Evolutionary conservation across 106 monocot species (phyloP).

Genomic region (Acorus gramineus): DNA sequence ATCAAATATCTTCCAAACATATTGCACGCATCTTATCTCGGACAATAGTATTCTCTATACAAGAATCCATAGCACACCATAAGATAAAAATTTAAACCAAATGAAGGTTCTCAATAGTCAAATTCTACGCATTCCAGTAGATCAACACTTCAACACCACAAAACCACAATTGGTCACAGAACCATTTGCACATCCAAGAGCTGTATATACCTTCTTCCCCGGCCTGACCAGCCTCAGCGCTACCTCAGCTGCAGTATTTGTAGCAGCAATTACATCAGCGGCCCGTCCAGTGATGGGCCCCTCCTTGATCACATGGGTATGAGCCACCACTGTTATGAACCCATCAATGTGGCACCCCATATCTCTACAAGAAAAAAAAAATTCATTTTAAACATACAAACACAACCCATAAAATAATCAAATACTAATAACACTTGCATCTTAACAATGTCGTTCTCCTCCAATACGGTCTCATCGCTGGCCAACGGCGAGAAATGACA

Average conservation of each 20-base stretch:
- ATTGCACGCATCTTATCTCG: too few relatives aligned
- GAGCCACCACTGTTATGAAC: conserved; percentile 31
- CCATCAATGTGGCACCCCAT: conserved; percentile 36
- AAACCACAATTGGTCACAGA: too few relatives aligned
- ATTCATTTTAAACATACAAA: background rate
- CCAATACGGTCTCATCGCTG: conserved; percentile 61
- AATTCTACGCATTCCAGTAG: too few relatives aligned
- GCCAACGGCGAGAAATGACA: conserved; percentile 84
- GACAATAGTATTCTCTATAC: too few relatives aligned
- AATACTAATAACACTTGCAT: conserved; percentile 25
- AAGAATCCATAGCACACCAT: too few relatives aligned
- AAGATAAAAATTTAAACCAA: too few relatives aligned
- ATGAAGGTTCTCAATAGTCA: too few relatives aligned
- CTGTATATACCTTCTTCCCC: conserved; percentile 13
- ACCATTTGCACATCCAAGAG: too few relatives aligned
- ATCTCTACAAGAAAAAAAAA: conserved; percentile 7
- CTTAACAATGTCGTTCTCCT: conserved; percentile 76
- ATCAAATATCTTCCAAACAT: too few relatives aligned
- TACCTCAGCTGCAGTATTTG: conserved; percentile 31
- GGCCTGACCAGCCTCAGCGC: conserved; percentile 30
- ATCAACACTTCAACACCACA: too few relatives aligned
- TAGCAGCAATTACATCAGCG: conserved; percentile 23
- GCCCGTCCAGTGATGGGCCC: conserved; percentile 28
- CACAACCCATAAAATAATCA: background rate
- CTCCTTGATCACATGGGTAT: conserved; percentile 22